Conservation (phyloP, 768 basidiomycete species). For the Boletus reticuloceps region DNA sequence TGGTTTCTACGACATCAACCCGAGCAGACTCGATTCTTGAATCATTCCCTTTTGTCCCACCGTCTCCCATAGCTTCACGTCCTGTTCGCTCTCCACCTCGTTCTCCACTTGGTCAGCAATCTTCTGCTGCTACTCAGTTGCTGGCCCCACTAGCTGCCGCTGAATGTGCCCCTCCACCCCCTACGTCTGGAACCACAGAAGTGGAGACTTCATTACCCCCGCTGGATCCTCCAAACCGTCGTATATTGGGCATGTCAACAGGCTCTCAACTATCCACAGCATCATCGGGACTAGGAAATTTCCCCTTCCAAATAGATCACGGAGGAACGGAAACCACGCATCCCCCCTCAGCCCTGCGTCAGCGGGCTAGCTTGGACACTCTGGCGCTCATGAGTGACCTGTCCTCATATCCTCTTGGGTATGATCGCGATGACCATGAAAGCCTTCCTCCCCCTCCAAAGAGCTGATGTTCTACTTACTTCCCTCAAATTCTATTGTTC, state of each 20-base stretch:
- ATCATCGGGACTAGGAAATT: constrained; percentile 78
- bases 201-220: constrained; percentile 34
- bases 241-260: constrained; percentile 67
- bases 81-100: constrained; percentile 73
- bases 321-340: constrained; percentile 39
- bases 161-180: neutral
- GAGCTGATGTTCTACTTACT: constrained; percentile 13
- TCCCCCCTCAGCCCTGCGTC: constrained; percentile 42
- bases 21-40: constrained; percentile 83
- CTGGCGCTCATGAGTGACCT: constrained; percentile 80
- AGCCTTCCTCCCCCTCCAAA: constrained; percentile 25
- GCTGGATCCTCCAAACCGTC: constrained; percentile 49
- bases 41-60: constrained; percentile 86
- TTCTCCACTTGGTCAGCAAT: constrained; percentile 66
- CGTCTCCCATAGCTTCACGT: constrained; percentile 83
- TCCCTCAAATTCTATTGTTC: constrained; percentile 3
- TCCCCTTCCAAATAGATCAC: constrained; percentile 84
- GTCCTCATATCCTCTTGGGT: constrained; percentile 79
- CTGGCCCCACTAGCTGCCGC: constrained; percentile 3
- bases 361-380: constrained; percentile 83
- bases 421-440: constrained; percentile 45
- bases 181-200: constrained; percentile 21
- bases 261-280: constrained; percentile 75
- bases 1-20: constrained; percentile 64
- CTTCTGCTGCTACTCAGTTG: constrained; percentile 32